Percentiles rank a stretch among this genome's conserved stretches.
phyloP scores from a whole-genome alignment of 768 basidiomycete species.

The Russula virescens region DNA sequence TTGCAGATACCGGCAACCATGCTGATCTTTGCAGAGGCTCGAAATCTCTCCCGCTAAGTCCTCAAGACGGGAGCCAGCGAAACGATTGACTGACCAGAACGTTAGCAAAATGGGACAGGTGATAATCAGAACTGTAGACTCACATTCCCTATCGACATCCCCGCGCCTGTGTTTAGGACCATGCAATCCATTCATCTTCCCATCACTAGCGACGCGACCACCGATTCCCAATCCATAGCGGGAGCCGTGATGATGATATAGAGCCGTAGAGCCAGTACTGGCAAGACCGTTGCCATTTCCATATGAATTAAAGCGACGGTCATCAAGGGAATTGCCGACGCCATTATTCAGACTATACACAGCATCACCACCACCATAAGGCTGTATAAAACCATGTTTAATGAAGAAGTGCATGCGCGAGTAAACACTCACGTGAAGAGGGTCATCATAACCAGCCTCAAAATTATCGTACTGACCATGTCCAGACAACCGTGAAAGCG shows the following conservation, averaged over 20 bases:
- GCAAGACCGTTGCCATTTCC: slow-evolving; percentile 30
- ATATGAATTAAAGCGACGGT: slow-evolving; percentile 50
- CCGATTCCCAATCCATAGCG: slow-evolving; percentile 69
- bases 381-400: slow-evolving; percentile 28
- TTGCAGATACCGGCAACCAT: slow-evolving; percentile 96
- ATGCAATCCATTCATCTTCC: slow-evolving; percentile 85
- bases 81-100: slow-evolving; percentile 73
- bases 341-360: slow-evolving; percentile 34
- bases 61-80: slow-evolving; percentile 91
- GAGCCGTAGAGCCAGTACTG: slow-evolving; percentile 59
- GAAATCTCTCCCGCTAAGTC: slow-evolving; percentile 95
- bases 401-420: slow-evolving; percentile 6
- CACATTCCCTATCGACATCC: slow-evolving; percentile 85
- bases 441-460: slow-evolving; percentile 53
- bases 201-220: slow-evolving; percentile 47
- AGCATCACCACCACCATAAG: slow-evolving; percentile 52
- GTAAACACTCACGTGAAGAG: slow-evolving; percentile 40
- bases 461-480: slow-evolving; percentile 55
- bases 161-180: slow-evolving; percentile 94
- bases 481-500: slow-evolving; percentile 59
- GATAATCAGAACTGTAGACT: slow-evolving; percentile 26
- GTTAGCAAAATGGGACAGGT: neutral
- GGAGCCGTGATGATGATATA: slow-evolving; percentile 72
- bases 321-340: slow-evolving; percentile 38
- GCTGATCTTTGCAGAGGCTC: slow-evolving; percentile 94